A percentile compares a stretch with the other conserved stretches of the same genome.
These are phyloP conservation scores for Zygosaccharomyces sapae DNA, from an alignment of 1,139 yeast species.

Conservation along the genomic window DNA sequence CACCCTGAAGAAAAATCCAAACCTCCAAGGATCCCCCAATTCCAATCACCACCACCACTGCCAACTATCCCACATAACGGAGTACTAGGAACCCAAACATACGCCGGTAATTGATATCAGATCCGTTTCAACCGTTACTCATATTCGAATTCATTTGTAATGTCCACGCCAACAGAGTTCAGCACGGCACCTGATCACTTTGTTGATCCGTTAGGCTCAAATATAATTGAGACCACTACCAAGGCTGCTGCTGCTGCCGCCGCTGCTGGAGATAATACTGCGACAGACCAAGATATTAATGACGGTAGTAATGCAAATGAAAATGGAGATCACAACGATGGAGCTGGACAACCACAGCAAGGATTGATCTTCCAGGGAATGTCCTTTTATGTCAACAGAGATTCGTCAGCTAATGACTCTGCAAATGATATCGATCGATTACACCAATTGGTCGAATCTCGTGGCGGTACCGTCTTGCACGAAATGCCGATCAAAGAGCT, in stretches of 20 bases:
- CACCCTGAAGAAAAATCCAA: conserved; percentile 19
- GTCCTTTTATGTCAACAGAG: conserved; percentile 29
- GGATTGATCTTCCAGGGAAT: conserved; percentile 22
- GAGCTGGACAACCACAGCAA: neutral
- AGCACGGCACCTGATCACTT: conserved; percentile 27
- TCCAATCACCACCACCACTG: conserved; percentile 1
- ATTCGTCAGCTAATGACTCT: conserved; percentile 14
- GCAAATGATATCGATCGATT: conserved; percentile 13
- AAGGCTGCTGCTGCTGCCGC: neutral
- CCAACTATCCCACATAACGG: neutral
- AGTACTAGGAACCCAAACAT: conserved; percentile 1
- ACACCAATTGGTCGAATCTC: conserved; percentile 11
- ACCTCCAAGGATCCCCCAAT: conserved; percentile 6
- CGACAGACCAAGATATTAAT: conserved; percentile 4
- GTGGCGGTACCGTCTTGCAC: conserved; percentile 19
- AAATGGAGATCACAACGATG: neutral
- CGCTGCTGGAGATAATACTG: neutral
- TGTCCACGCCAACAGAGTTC: conserved; percentile 23
- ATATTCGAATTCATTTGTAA: neutral
- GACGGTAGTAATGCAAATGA: conserved; percentile 1
- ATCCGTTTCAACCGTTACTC: too few species aligned
- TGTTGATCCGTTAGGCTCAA: conserved; percentile 22
- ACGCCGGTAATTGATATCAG: neutral
- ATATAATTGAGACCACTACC: conserved; percentile 2
- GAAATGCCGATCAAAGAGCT: conserved; percentile 16